Evolutionary conservation across 1,284 basidiomycete genomes (phyloP), one percentile per base, ranked within the genome.

Genomic region (Papiliotrema laurentii): DNA sequence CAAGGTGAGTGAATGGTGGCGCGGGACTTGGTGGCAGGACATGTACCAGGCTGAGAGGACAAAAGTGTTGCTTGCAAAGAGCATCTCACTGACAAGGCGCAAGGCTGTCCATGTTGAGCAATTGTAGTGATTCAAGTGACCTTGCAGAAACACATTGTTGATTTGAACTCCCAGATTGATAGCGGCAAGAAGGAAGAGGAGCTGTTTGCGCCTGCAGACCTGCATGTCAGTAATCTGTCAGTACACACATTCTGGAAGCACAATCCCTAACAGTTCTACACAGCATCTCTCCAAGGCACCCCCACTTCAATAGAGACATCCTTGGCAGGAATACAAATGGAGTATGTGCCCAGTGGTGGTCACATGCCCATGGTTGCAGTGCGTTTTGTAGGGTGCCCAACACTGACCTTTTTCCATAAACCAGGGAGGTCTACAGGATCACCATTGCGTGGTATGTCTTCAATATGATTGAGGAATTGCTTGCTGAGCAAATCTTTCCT

Each of bases 391-490:
- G n/a, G n/a, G n/a, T n/a, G n/a, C n/a, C n/a, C n/a, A 44, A 2
- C 2, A 53, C 58, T 53, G 39, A 66, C 63, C 1, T 21, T 52
- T 19, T 24, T 35, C 61, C 61, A 63, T 33, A 65, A 65, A 14
- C 18, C 33, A 1, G 26, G 21, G 10, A 54, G 33, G 14, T 61
- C 42, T 2, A 61, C 50, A 4, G 58, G 56, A 9, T 58, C 54
- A 2, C 61, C 63, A 35, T 62, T 51, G 14, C 22, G 33, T 5
- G 35, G 18, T 3, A 48, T 24, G 16, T 34, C 19, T 26, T 54
- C 54, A 16, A 56, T 38, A 28, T 56, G 47, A 14, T 37, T 37
- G 5, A 59, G 35, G 3, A 59, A 38, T 14, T 34, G 27, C 16
- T 24, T 28, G 10, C 35, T 28, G 31, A 59, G 49, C 2, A 45